A percentile compares a stretch with the other conserved stretches of the same genome.
These are phyloP conservation scores for Sambucus nigra DNA, from an alignment of 129 eudicot genomes.

Conservation along the genomic window DNA sequence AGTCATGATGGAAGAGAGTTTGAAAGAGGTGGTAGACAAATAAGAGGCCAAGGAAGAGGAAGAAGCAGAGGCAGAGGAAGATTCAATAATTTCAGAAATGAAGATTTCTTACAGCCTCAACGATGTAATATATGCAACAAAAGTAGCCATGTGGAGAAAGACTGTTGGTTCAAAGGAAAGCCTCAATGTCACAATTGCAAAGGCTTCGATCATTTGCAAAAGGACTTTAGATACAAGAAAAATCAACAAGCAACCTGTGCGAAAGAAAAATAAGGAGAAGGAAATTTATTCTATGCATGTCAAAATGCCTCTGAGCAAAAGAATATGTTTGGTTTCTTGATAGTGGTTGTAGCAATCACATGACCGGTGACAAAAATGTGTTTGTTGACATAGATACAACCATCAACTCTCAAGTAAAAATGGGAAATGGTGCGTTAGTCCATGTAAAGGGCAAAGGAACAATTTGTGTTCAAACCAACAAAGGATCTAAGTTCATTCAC, in stretches of 20 bases:
- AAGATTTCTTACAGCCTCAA: background rate
- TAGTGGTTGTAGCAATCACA: slow-evolving; percentile 12
- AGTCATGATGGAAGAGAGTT: no score
- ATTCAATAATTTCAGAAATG: background rate
- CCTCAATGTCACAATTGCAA: background rate
- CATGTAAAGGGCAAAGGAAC: slow-evolving; percentile 8
- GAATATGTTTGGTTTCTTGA: slow-evolving; percentile 5
- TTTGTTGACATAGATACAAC: slow-evolving; percentile 1
- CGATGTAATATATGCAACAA: background rate
- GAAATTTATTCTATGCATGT: slow-evolving; percentile 1
- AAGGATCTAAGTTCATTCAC: background rate
- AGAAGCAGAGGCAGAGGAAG: background rate
- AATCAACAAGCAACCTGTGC: slow-evolving; percentile 1
- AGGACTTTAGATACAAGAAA: slow-evolving; percentile 1
- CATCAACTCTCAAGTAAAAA: background rate
- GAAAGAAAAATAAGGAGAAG: background rate
- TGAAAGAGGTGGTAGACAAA: background rate
- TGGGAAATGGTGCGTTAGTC: slow-evolving; percentile 11
- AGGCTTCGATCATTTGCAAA: background rate
- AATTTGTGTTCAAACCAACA: slow-evolving; percentile 3
- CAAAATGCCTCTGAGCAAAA: background rate
- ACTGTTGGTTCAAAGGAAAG: slow-evolving; percentile 11
- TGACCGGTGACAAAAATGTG: background rate
- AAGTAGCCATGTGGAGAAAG: slow-evolving; percentile 5
- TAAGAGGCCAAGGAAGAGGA: background rate